A percentile compares a stretch with the other conserved stretches of the same genome.
Evolutionary conservation across 176 grass and related monocot species (phyloP).

Genomic region (Thinopyrum elongatum): DNA sequence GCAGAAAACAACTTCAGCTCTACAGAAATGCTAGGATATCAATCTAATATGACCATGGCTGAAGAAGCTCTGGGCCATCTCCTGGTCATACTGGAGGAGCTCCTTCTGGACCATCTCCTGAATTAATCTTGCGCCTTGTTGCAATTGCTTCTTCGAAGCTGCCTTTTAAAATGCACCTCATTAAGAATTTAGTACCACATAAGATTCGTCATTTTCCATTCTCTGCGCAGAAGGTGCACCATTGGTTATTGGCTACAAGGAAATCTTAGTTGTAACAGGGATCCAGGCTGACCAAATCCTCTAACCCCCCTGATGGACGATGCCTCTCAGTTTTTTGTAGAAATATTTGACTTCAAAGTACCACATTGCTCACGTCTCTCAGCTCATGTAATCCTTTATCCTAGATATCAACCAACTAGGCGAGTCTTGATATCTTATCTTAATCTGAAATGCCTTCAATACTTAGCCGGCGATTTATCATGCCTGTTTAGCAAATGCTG

Average conservation of each 20-base stretch:
- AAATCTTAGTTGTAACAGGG: not conserved
- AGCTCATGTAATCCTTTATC: not conserved
- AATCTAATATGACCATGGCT: not conserved
- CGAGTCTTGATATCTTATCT: not conserved
- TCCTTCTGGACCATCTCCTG: not conserved
- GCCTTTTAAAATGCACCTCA: not conserved
- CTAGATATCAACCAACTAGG: not conserved
- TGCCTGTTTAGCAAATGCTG: not conserved
- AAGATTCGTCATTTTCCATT: not conserved
- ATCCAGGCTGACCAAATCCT: not conserved
- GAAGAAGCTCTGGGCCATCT: conserved; percentile 11
- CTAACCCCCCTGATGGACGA: not conserved
- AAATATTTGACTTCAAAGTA: not conserved
- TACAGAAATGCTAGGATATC: not conserved
- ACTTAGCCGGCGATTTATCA: not conserved
- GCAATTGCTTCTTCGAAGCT: not conserved
- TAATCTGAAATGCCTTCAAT: not conserved
- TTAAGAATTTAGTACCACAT: not conserved
- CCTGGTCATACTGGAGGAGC: not conserved
- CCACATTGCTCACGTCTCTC: not conserved
- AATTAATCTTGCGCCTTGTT: not conserved
- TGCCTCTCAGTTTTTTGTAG: not conserved
- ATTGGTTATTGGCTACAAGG: not conserved
- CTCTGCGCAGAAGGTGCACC: not conserved
- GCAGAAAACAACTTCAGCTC: not conserved